phyloP scores from a whole-genome alignment of 768 basidiomycete genomes.

The Sporobolomyces roseus region DNA sequence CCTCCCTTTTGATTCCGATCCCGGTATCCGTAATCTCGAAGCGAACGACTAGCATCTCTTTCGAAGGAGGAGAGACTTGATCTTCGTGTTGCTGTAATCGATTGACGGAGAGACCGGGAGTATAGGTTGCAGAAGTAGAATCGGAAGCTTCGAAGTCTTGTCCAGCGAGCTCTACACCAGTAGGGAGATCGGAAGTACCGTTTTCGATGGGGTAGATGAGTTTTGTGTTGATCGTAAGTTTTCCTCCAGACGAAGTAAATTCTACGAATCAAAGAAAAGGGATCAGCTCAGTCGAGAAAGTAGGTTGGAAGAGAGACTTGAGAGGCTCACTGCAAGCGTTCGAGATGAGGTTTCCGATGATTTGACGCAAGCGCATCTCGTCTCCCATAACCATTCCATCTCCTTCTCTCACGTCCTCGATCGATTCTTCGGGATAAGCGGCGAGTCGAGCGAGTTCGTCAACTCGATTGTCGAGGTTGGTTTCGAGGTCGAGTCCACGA shows the following conservation, averaged over 20 bases:
- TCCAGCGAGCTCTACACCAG: slow-evolving; percentile 8
- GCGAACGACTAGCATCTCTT: slow-evolving; percentile 49
- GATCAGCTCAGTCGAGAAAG: slow-evolving; percentile 1
- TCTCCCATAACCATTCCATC: slow-evolving; percentile 47
- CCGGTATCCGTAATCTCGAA: slow-evolving; percentile 54
- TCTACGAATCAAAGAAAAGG: neutral
- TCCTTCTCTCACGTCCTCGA: slow-evolving; percentile 28
- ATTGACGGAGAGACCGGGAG: slow-evolving; percentile 20
- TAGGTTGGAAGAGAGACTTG: neutral
- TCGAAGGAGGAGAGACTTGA: slow-evolving; percentile 8
- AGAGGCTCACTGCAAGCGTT: slow-evolving; percentile 45
- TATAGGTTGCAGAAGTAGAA: slow-evolving; percentile 2
- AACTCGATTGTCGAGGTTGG: slow-evolving; percentile 45
- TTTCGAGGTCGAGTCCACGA: slow-evolving; percentile 44
- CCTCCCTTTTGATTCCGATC: slow-evolving; percentile 50
- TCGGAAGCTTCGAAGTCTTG: slow-evolving; percentile 3
- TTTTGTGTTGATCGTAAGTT: slow-evolving; percentile 42
- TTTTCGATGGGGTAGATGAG: slow-evolving; percentile 44
- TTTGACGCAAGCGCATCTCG: slow-evolving; percentile 49
- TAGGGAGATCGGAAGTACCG: neutral
- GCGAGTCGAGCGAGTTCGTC: slow-evolving; percentile 45
- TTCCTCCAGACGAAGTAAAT: slow-evolving; percentile 46
- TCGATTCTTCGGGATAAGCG: slow-evolving; percentile 21
- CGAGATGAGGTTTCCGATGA: slow-evolving; percentile 44
- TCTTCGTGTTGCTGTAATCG: slow-evolving; percentile 25